phyloP scores from a whole-genome alignment of 148 eudicot genomes.

The Nepenthes mirabilis region DNA sequence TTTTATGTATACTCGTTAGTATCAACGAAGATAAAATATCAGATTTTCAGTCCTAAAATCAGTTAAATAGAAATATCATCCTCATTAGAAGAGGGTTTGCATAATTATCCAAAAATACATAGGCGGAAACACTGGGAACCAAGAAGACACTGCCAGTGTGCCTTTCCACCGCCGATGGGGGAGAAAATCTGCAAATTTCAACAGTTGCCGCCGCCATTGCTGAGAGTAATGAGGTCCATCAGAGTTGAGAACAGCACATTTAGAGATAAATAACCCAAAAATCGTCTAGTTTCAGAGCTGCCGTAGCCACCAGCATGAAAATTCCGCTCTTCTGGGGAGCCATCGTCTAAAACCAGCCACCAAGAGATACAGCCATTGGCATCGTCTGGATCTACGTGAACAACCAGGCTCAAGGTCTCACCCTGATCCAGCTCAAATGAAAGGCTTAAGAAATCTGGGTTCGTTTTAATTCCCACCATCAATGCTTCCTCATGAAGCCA shows the following conservation, averaged over 20 bases:
- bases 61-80: no score
- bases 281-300: constrained; percentile 35
- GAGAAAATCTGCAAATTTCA: constrained; percentile 8
- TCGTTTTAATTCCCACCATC: constrained; percentile 65
- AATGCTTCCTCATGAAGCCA: constrained; percentile 93
- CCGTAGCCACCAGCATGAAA: constrained; percentile 25
- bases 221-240: constrained; percentile 66
- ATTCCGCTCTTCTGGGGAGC: constrained; percentile 33
- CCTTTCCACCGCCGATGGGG: no score
- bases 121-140: no score
- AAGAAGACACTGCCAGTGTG: no score
- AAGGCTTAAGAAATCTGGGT: constrained; percentile 58
- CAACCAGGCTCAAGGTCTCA: constrained; percentile 59
- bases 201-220: constrained; percentile 32
- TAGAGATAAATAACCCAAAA: constrained; percentile 61
- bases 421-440: constrained; percentile 78
- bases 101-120: no score
- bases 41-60: no score
- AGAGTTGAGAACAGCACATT: constrained; percentile 57
- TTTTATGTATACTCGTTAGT: no score
- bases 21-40: no score
- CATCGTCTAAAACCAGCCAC: constrained; percentile 75
- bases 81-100: no score
- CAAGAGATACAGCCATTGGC: constrained; percentile 74
- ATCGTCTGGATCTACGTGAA: constrained; percentile 80